These are phyloP conservation scores for Neurospora hispaniola DNA, from an alignment of 495 filamentous ascomycete genomes.

Conservation along the genomic window DNA sequence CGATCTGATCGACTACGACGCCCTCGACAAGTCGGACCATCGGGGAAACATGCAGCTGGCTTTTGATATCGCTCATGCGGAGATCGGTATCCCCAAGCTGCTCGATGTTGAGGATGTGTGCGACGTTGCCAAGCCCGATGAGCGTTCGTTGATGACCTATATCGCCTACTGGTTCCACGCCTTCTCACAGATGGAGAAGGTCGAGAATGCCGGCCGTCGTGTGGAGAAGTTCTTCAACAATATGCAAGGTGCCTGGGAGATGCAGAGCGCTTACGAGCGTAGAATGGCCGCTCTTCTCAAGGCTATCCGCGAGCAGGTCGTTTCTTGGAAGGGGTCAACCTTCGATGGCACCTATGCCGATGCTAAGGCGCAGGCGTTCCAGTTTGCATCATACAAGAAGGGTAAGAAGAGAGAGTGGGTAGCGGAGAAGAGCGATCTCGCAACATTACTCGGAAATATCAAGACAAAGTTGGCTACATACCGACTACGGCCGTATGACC, in stretches of 20 bases:
- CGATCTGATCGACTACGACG: conserved; percentile 92
- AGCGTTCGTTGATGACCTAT: conserved; percentile 96
- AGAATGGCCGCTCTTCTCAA: conserved; percentile 70
- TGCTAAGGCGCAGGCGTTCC: conserved; percentile 72
- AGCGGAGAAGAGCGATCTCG: conserved; percentile 90
- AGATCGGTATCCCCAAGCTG: conserved; percentile 93
- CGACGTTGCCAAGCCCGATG: conserved; percentile 90
- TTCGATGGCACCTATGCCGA: conserved; percentile 91
- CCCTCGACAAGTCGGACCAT: conserved; percentile 88
- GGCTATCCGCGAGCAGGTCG: conserved; percentile 59
- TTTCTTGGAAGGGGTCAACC: conserved; percentile 62
- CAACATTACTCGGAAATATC: conserved; percentile 91
- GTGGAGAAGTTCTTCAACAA: conserved; percentile 98
- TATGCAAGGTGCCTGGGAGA: conserved; percentile 99
- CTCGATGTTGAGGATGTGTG: conserved; percentile 97
- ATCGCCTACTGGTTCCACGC: conserved; percentile 99
- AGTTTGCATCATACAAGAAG: conserved; percentile 80
- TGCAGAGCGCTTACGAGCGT: conserved; percentile 91
- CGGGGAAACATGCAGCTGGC: conserved; percentile 95
- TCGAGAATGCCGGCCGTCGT: conserved; percentile 90
- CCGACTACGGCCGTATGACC: conserved; percentile 79
- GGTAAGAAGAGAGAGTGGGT: conserved; percentile 90
- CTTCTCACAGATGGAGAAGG: conserved; percentile 94
- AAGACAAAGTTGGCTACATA: conserved; percentile 97
- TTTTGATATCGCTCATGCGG: conserved; percentile 88